These are phyloP conservation scores for Geotrichum siamense DNA, from an alignment of 1,139 yeast genomes.

Conservation along the genomic window DNA sequence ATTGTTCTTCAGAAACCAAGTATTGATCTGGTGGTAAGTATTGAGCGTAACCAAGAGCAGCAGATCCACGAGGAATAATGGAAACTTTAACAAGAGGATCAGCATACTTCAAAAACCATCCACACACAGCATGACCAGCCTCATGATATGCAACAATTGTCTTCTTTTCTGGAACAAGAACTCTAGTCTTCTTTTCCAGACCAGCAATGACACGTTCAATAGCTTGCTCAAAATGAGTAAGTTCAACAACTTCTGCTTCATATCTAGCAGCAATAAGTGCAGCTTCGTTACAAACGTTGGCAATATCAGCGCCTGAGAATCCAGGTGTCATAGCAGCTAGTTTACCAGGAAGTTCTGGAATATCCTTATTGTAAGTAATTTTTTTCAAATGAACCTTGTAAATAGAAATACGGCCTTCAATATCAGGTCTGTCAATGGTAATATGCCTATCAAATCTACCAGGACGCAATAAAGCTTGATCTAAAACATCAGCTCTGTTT, in stretches of 20 bases:
- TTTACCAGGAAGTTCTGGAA: slow-evolving; percentile 64
- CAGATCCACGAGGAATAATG: slow-evolving; percentile 93
- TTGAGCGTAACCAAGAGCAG: slow-evolving; percentile 97
- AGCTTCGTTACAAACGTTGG: slow-evolving; percentile 94
- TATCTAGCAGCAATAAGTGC: slow-evolving; percentile 92
- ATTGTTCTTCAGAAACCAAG: slow-evolving; percentile 68
- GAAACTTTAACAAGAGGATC: slow-evolving; percentile 93
- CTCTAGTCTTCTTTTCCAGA: slow-evolving; percentile 79
- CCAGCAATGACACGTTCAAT: slow-evolving; percentile 98
- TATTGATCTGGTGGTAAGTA: slow-evolving; percentile 92
- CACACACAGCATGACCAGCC: slow-evolving; percentile 98
- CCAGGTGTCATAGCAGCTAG: slow-evolving; percentile 96
- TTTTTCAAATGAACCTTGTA: slow-evolving; percentile 76
- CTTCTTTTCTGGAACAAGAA: slow-evolving; percentile 77
- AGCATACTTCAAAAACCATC: slow-evolving; percentile 86
- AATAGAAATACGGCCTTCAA: slow-evolving; percentile 88
- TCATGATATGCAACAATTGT: slow-evolving; percentile 92
- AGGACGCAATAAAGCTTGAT: slow-evolving; percentile 88
- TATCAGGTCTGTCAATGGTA: slow-evolving; percentile 83
- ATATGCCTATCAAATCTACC: slow-evolving; percentile 96
- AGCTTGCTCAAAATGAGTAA: slow-evolving; percentile 86
- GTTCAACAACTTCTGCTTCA: slow-evolving; percentile 58
- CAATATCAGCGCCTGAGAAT: slow-evolving; percentile 96
- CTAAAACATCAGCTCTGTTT: slow-evolving; percentile 88
- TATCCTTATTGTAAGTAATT: slow-evolving; percentile 47